Conservation (phyloP, 768 basidiomycete species). For the Russula lepida region DNA sequence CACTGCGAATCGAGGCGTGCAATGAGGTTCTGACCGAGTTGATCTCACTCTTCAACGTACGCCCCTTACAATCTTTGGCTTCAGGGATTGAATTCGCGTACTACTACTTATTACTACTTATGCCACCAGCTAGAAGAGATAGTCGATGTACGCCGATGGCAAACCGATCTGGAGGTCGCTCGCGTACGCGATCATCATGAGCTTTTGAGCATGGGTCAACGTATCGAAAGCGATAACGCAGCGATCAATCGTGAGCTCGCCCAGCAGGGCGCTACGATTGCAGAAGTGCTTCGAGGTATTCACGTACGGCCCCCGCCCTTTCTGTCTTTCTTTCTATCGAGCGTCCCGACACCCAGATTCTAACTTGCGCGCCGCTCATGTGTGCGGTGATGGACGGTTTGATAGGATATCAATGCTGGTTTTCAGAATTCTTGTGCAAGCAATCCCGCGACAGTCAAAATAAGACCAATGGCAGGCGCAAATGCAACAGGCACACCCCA, state of each 20-base stretch:
- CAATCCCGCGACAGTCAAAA: background rate
- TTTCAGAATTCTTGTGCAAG: background rate
- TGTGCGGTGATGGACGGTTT: too few species aligned
- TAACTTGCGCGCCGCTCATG: too few species aligned
- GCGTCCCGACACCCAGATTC: too few species aligned
- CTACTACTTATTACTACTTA: too few species aligned
- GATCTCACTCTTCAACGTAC: constrained; percentile 17
- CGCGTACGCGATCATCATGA: constrained; percentile 17
- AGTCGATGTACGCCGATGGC: constrained; percentile 16
- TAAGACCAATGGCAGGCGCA: too few species aligned
- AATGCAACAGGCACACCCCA: too few species aligned
- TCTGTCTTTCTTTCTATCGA: background rate
- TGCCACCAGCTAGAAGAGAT: constrained; percentile 11
- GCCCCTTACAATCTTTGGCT: too few species aligned
- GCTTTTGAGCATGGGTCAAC: constrained; percentile 8
- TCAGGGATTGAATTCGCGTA: too few species aligned
- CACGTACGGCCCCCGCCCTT: background rate
- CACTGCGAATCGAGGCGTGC: constrained; percentile 16
- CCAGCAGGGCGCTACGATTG: constrained; percentile 17
- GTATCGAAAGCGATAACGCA: constrained; percentile 13
- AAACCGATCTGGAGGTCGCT: constrained; percentile 10
- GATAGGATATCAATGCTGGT: background rate
- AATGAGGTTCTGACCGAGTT: constrained; percentile 18
- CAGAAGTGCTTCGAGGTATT: constrained; percentile 10
- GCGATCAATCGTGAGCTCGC: constrained; percentile 18